phyloP scores from a whole-genome alignment of 2,329 filamentous ascomycete species.

The Fusarium nurragi region DNA sequence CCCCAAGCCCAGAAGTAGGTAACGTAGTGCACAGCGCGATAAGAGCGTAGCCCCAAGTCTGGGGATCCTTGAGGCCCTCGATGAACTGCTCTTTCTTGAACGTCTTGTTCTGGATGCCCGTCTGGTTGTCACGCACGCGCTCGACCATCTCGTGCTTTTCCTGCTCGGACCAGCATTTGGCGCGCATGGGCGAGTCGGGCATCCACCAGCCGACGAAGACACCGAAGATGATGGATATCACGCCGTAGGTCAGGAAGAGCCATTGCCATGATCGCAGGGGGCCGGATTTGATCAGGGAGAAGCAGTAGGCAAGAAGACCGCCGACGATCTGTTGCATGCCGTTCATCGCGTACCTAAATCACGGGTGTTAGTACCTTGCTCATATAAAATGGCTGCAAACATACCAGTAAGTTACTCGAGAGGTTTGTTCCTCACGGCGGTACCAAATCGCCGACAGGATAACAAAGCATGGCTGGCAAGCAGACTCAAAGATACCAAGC shows the following conservation, averaged over 20 bases:
- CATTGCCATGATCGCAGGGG: conserved; percentile 73
- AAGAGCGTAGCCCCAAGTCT: conserved; percentile 71
- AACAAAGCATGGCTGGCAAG: conserved; percentile 74
- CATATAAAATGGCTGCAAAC: background rate
- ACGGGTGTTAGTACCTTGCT: background rate
- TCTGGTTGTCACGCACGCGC: conserved; percentile 68
- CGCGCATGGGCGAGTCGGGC: conserved; percentile 76
- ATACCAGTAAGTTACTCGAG: conserved; percentile 74
- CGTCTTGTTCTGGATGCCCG: conserved; percentile 65
- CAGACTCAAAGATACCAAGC: conserved; percentile 76
- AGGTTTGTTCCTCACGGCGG: conserved; percentile 72
- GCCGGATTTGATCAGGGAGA: conserved; percentile 61
- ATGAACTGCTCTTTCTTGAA: conserved; percentile 59
- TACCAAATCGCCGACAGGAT: conserved; percentile 77
- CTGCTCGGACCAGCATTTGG: conserved; percentile 73
- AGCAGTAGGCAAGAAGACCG: conserved; percentile 74
- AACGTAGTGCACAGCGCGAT: conserved; percentile 78
- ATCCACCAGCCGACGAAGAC: conserved; percentile 71
- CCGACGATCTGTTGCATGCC: conserved; percentile 77
- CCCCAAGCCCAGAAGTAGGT: conserved; percentile 76
- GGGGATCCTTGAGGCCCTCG: conserved; percentile 69
- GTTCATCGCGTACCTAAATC: conserved; percentile 71
- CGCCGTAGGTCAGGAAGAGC: conserved; percentile 73
- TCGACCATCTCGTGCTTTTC: conserved; percentile 72
- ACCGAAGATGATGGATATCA: conserved; percentile 70